Evolutionary conservation across 176 grass and related monocot species (phyloP), one percentile per base, ranked within the genome.

Genomic region (Oryza glaberrima): DNA sequence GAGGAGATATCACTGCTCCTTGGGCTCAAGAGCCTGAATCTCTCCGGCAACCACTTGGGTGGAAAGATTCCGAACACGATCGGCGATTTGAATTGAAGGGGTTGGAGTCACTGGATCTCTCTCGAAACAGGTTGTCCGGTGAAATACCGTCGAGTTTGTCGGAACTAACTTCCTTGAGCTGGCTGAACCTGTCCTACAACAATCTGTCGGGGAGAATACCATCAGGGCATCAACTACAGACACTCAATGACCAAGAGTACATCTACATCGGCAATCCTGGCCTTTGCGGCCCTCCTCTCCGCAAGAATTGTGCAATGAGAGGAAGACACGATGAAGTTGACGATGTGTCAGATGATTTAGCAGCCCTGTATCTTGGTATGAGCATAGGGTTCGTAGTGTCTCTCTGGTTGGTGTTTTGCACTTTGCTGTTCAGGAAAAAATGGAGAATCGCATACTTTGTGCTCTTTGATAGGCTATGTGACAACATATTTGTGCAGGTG

Each of bases 121-220:
- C 78, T 20, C 26, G 67, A 78, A 77, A 87, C 23, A 4, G 69
- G 76, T 25, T 87, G 3, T 16, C 0, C 14, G 85, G 85, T 0
- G 9, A 38, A 17, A 82, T 87, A 22, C 85, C 71, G 3, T 26
- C 63, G 23, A 30, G 74, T 38, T 43, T 78, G 25, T 72, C 67
- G 0, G 30, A 83, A 12, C 34, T 89, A 5, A 41, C 49, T 20
- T 78, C 61, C 8, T 74, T 72, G 68, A 86, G 85, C 2, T 82
- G 64, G 4, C 64, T 87, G 1, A 87, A 87, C 48, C 66, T 92
- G 32, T 79, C 86, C 7, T 69, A 86, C n/a, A 95, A 92, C 35
- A 34, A 80, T 43, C 66, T 94, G 9, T 72, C 70, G 40, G 92
- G 92, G 68, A 65, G 9, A n/a, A 86, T 87, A 48, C 92, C 89